Percentiles rank a stretch among this genome's conserved stretches.
Evolutionary conservation across 1,284 basidiomycete genomes (phyloP).

Genomic region (Microbotryum scabiosae): DNA sequence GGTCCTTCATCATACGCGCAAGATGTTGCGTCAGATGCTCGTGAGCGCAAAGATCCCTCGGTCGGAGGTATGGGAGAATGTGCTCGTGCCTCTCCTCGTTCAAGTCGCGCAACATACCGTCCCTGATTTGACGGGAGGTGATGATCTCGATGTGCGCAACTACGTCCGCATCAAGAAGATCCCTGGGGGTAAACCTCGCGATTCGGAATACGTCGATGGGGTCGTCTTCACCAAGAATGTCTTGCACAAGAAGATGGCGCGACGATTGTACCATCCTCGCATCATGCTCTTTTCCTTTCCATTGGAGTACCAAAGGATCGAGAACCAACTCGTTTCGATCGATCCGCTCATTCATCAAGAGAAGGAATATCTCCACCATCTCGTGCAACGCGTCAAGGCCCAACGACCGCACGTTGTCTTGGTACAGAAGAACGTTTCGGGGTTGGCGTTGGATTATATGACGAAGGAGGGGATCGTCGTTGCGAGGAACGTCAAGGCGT

Average conservation of each 20-base stretch:
- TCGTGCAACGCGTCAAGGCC: slow-evolving; percentile 81
- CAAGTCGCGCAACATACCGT: slow-evolving; percentile 51
- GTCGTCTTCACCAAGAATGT: slow-evolving; percentile 98
- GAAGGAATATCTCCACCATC: slow-evolving; percentile 82
- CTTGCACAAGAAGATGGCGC: slow-evolving; percentile 69
- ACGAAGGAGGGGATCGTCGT: slow-evolving; percentile 81
- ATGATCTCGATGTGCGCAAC: slow-evolving; percentile 80
- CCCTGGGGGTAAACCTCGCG: slow-evolving; percentile 79
- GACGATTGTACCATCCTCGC: slow-evolving; percentile 54
- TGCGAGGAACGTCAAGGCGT: slow-evolving; percentile 78
- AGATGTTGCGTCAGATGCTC: slow-evolving; percentile 62
- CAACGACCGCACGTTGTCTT: slow-evolving; percentile 87
- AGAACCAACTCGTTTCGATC: slow-evolving; percentile 89
- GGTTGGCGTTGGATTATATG: slow-evolving; percentile 83
- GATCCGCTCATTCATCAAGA: slow-evolving; percentile 89
- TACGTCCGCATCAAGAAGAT: slow-evolving; percentile 99
- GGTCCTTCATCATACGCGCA: slow-evolving; percentile 13
- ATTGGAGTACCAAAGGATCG: slow-evolving; percentile 86
- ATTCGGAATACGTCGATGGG: slow-evolving; percentile 95
- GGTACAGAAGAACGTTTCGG: slow-evolving; percentile 83
- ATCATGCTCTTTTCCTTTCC: slow-evolving; percentile 96
- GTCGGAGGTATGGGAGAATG: slow-evolving; percentile 74
- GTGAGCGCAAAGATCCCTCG: slow-evolving; percentile 64
- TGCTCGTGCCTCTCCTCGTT: slow-evolving; percentile 66
- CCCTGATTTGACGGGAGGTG: slow-evolving; percentile 50